Percentiles rank a stretch among this genome's conserved stretches.
Evolutionary conservation across 306 rosid species (phyloP).

Genomic region (Luffa aegyptiaca): DNA sequence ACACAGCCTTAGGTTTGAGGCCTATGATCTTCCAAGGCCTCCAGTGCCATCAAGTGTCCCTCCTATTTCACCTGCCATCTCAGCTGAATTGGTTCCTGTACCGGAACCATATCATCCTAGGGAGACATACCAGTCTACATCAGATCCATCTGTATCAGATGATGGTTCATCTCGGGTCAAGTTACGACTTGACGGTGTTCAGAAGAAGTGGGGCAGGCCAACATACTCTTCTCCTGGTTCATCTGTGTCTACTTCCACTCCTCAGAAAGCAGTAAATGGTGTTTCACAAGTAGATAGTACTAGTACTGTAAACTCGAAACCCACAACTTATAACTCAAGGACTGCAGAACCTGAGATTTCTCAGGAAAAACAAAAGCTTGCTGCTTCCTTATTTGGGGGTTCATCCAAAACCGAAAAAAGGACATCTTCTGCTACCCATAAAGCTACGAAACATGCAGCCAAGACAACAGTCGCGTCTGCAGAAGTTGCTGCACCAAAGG

Average conservation of each 20-base stretch:
- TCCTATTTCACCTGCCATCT: conserved; percentile 31
- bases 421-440: conserved; percentile 36
- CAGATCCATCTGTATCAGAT: conserved; percentile 39
- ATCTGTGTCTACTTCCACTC: conserved; percentile 29
- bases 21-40: conserved; percentile 70
- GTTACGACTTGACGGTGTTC: conserved; percentile 84
- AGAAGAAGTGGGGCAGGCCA: conserved; percentile 75
- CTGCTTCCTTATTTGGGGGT: conserved; percentile 80
- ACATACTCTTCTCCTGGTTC: conserved; percentile 41
- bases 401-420: conserved; percentile 51
- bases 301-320: conserved; percentile 30
- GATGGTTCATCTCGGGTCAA: conserved; percentile 47
- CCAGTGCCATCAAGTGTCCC: conserved; percentile 34
- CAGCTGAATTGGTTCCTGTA: conserved; percentile 60
- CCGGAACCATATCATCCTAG: conserved; percentile 47
- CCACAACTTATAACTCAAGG: conserved; percentile 41
- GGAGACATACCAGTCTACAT: conserved; percentile 41
- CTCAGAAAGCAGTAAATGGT: conserved; percentile 53
- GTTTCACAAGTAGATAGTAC: conserved; percentile 35
- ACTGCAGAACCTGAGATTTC: conserved; percentile 45
- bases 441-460: conserved; percentile 36
- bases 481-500: conserved; percentile 26
- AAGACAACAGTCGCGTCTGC: conserved; percentile 26
- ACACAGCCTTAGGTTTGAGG: conserved; percentile 74
- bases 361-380: conserved; percentile 83